Percentiles rank a stretch among this genome's conserved stretches.
These are phyloP conservation scores for Tirmania nivea DNA, from an alignment of 495 filamentous ascomycete genomes.

Conservation along the genomic window DNA sequence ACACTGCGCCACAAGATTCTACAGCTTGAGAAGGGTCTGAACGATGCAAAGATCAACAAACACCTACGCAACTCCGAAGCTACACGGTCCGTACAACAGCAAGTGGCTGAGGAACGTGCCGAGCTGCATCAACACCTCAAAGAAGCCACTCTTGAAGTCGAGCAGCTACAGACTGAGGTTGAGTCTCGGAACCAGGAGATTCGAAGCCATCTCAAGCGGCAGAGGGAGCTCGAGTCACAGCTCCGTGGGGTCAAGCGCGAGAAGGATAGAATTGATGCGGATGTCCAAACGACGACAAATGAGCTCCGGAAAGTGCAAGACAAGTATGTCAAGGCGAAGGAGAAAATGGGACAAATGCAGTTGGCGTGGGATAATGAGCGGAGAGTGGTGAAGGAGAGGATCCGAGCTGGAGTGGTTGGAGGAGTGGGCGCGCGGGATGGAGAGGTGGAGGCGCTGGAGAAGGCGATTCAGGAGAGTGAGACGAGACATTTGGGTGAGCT, in stretches of 20 bases:
- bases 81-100: conserved; percentile 16
- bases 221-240: conserved; percentile 34
- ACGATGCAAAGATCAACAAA: conserved; percentile 31
- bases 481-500: conserved; percentile 58
- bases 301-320: conserved; percentile 33
- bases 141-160: conserved; percentile 42
- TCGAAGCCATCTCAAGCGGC: conserved; percentile 18
- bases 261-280: conserved; percentile 28
- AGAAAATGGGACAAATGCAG: conserved; percentile 27
- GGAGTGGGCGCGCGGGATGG: conserved; percentile 17
- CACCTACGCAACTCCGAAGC: conserved; percentile 18
- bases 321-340: conserved; percentile 31
- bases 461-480: conserved; percentile 23
- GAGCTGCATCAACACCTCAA: conserved; percentile 47
- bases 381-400: conserved; percentile 23
- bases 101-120: conserved; percentile 36
- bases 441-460: conserved; percentile 29
- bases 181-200: conserved; percentile 31
- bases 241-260: conserved; percentile 38
- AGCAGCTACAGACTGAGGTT: conserved; percentile 38
- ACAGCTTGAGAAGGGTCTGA: conserved; percentile 34
- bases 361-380: conserved; percentile 29
- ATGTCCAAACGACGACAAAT: conserved; percentile 27
- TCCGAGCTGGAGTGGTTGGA: conserved; percentile 24
- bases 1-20: conserved; percentile 33